Percentiles rank a stretch among this genome's conserved stretches.
These are phyloP conservation scores for Aspergillus sp. DNA, from an alignment of 2,329 filamentous ascomycete genomes.

Conservation along the genomic window DNA sequence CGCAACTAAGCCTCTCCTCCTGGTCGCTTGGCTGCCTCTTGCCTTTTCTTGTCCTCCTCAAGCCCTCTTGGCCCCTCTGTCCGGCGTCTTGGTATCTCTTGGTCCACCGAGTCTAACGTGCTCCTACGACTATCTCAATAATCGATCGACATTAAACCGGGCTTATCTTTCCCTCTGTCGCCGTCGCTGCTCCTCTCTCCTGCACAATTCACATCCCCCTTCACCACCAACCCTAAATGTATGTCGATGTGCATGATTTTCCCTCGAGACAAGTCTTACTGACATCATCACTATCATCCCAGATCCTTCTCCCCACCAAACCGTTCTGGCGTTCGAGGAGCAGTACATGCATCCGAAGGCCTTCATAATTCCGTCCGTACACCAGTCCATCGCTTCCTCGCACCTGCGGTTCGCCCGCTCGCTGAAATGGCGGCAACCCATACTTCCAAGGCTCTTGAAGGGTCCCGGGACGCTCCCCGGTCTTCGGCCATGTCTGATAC, in stretches of 20 bases:
- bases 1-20: slow-evolving; percentile 1
- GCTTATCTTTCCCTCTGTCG: no score
- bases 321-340: slow-evolving; percentile 5
- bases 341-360: slow-evolving; percentile 37
- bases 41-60: slow-evolving; percentile 3
- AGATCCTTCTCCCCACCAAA: background rate
- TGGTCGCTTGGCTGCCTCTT: slow-evolving; percentile 12
- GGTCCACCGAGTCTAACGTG: background rate
- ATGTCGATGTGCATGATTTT: no score
- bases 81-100: slow-evolving; percentile 5
- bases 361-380: slow-evolving; percentile 19
- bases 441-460: slow-evolving; percentile 17
- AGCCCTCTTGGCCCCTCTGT: slow-evolving; percentile 1
- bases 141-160: no score
- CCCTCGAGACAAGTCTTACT: no score
- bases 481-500: slow-evolving; percentile 22
- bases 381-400: slow-evolving; percentile 29
- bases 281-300: background rate
- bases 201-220: no score
- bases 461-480: slow-evolving; percentile 16
- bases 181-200: no score
- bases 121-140: no score
- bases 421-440: slow-evolving; percentile 39
- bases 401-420: slow-evolving; percentile 37
- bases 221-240: no score